Base-by-base conservation (phyloP, 2,329 filamentous ascomycete species). In the Verticillium zaregamsianum region DNA sequence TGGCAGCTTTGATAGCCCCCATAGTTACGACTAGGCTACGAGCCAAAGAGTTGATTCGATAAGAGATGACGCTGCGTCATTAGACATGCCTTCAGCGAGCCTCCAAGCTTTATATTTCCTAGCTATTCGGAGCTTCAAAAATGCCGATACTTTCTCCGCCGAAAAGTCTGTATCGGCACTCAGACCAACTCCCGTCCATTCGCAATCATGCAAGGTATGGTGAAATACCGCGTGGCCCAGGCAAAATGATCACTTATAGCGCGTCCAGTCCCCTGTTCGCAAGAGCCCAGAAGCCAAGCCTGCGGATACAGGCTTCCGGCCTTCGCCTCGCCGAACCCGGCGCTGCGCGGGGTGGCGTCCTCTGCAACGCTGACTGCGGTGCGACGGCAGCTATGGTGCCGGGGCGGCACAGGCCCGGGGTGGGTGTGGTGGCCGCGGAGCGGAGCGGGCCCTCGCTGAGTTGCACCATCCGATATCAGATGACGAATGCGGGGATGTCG, bases 391-490 rank as follows among this genome's bases (percentile, higher is more conserved):
- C 9, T 23, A 17, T 23, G 12, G 31, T 33, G 37, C 45, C 45
- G 23, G 20, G 3, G n/a, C 37, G 59, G 39, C 40, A 32, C 17
- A 59, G 2, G 1, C 15, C 23, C 23, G 49, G 45, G 31, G 49
- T 37, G 15, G 23, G 12, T 8, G 33, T 15, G 17, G n/a, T 23
- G 45, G n/a, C 20, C 5, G 45, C 23, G n/a, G 37, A 55, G 32
- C 20, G 28, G n/a, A 35, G 39, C 33, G 40, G 60, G 45, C 17
- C 6, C 17, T 20, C 45, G 45, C 23, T 39, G 56, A 45, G 55
- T 65, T 64, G 63, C 63, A 62, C 60, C 57, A 65, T 65, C 59
- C 59, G 39, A 60, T 62, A 64, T 62, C 63, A 65, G 58, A 65
- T 65, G 63, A 62, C 62, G 63, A 64, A 52, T 52, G 45, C 45